Conservation (phyloP, 352 stramenopile species). For the Peronospora destructor region DNA sequence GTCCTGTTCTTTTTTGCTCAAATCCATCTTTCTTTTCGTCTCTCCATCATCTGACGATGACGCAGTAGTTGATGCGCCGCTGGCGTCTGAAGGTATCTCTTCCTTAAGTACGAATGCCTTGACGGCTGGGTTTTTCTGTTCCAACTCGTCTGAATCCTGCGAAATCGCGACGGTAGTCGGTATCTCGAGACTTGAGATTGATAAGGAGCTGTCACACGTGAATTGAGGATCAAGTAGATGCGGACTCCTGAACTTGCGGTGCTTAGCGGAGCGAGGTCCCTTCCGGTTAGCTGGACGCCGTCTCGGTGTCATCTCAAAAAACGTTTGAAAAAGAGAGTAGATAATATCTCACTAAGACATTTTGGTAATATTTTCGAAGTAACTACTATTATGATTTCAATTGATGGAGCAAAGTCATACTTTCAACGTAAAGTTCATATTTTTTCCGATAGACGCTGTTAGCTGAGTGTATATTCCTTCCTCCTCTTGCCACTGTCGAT, state of each 20-base stretch:
- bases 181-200: constrained; percentile 1
- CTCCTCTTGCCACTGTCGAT: too few relatives aligned
- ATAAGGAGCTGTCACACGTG: neutral
- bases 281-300: constrained; percentile 19
- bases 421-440: too few relatives aligned
- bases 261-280: constrained; percentile 13
- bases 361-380: too few relatives aligned
- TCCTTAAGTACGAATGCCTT: constrained; percentile 5
- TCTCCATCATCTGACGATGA: constrained; percentile 5
- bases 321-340: neutral
- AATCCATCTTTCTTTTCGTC: constrained; percentile 1
- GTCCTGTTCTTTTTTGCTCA: neutral
- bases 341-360: neutral
- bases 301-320: constrained; percentile 11
- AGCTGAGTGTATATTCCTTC: too few relatives aligned
- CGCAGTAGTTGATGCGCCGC: neutral
- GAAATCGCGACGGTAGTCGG: neutral
- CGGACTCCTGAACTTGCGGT: constrained; percentile 17
- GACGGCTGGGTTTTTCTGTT: constrained; percentile 1
- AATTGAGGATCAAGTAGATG: constrained; percentile 11
- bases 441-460: too few relatives aligned
- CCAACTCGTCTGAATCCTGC: constrained; percentile 1
- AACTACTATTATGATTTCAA: too few relatives aligned
- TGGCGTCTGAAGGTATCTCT: neutral
- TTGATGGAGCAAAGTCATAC: too few relatives aligned